These are phyloP conservation scores for Raddia distichophylla DNA, from an alignment of 176 grass and related monocot species.

Conservation along the genomic window DNA sequence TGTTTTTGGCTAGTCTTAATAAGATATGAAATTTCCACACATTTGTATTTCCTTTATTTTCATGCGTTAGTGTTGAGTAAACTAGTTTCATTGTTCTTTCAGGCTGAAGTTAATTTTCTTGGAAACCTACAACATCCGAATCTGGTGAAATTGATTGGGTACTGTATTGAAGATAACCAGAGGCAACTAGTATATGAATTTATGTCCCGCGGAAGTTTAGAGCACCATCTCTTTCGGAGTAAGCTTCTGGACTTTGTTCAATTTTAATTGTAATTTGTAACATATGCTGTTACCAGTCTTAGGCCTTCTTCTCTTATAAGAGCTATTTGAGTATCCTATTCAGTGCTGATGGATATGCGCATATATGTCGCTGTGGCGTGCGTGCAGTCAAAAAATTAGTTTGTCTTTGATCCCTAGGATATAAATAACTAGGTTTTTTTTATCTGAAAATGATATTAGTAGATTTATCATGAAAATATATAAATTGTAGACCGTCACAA, in stretches of 20 bases:
- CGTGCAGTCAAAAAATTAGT: no score
- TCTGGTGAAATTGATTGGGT: constrained; percentile 76
- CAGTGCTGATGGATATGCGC: not conserved
- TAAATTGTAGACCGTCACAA: no score
- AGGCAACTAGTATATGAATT: constrained; percentile 78
- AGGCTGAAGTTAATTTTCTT: constrained; percentile 83
- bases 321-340: not conserved
- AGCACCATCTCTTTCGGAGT: constrained; percentile 82
- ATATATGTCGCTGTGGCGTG: not conserved
- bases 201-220: constrained; percentile 80
- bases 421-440: not conserved
- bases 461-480: not conserved
- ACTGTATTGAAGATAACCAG: constrained; percentile 80
- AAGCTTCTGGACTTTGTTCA: constrained; percentile 18
- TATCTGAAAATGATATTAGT: not conserved
- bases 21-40: not conserved
- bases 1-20: not conserved
- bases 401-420: no score
- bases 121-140: constrained; percentile 70
- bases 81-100: constrained; percentile 3
- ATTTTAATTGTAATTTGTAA: not conserved
- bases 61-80: not conserved
- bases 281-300: not conserved
- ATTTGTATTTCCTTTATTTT: not conserved
- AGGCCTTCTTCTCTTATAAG: not conserved